These are phyloP conservation scores for Acmispon strigosus DNA, from an alignment of 306 rosid species.

Conservation along the genomic window DNA sequence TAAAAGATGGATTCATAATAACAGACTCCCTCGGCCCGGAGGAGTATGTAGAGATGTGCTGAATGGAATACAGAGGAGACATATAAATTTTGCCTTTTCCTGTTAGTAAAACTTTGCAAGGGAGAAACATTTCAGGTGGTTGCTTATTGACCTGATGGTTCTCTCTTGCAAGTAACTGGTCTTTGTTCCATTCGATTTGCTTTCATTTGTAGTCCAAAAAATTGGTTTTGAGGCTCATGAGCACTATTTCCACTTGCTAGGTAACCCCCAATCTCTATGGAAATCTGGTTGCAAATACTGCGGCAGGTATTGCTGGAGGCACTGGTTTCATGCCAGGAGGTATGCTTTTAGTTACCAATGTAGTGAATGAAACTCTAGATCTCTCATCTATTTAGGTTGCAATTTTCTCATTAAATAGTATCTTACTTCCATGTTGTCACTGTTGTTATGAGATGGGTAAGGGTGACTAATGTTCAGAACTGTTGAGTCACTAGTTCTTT, in stretches of 20 bases:
- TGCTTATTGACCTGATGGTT: too few species aligned
- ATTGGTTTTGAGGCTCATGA: constrained; percentile 7
- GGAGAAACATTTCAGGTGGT: too few species aligned
- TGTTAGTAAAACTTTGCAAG: too few species aligned
- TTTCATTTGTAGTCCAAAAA: background rate
- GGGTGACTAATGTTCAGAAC: too few species aligned
- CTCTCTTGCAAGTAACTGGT: too few species aligned
- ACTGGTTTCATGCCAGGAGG: constrained; percentile 99
- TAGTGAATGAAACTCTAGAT: background rate
- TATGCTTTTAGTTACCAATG: constrained; percentile 7
- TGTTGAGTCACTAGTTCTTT: too few species aligned
- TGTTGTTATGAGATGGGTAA: background rate
- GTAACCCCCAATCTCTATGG: constrained; percentile 98
- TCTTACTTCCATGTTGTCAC: background rate
- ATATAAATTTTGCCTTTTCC: too few species aligned
- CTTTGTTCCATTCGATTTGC: background rate
- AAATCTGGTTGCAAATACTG: constrained; percentile 91
- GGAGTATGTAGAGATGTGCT: too few species aligned
- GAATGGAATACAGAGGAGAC: too few species aligned
- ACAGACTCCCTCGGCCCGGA: too few species aligned
- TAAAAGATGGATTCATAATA: background rate
- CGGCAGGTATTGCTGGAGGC: constrained; percentile 98
- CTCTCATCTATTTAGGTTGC: background rate
- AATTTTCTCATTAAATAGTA: background rate
- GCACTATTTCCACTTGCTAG: constrained; percentile 36